phyloP scores from a whole-genome alignment of 805 yeast genomes.

The Wickerhamiella bombiphila region DNA sequence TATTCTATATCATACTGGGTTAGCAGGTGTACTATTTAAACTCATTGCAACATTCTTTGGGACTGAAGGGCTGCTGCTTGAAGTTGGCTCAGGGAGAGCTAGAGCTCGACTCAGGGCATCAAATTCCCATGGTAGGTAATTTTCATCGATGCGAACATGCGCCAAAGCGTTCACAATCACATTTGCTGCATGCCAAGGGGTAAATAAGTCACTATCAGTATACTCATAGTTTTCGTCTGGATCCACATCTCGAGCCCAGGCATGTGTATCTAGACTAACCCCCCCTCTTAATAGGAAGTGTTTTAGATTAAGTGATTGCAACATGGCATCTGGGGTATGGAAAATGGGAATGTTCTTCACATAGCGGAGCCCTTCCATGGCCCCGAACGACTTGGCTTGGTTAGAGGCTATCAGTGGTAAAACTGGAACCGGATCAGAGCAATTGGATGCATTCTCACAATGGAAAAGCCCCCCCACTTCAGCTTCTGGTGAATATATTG shows the following conservation, averaged over 20 bases:
- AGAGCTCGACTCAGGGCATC: conserved; percentile 7
- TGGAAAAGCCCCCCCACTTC: conserved; percentile 53
- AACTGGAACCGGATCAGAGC: conserved; percentile 29
- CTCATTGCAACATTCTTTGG: no score
- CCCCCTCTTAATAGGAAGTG: background rate
- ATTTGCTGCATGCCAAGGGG: conserved; percentile 23
- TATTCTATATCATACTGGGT: no score
- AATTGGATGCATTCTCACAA: conserved; percentile 21
- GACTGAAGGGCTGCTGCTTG: no score
- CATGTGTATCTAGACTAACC: background rate
- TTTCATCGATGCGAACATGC: conserved; percentile 13
- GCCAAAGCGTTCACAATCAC: conserved; percentile 15
- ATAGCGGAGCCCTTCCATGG: conserved; percentile 14
- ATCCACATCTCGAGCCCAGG: background rate
- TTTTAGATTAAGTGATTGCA: background rate
- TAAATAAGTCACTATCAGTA: conserved; percentile 25
- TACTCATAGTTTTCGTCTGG: conserved; percentile 34
- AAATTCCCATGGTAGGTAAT: conserved; percentile 16
- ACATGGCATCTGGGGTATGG: conserved; percentile 34
- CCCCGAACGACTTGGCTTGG: conserved; percentile 32
- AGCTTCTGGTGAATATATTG: conserved; percentile 39
- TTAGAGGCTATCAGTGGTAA: conserved; percentile 48
- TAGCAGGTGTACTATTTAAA: no score
- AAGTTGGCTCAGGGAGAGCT: no score
- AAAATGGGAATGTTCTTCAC: conserved; percentile 43